Conservation (phyloP, 1,139 yeast species). For the Candida anutae region DNA sequence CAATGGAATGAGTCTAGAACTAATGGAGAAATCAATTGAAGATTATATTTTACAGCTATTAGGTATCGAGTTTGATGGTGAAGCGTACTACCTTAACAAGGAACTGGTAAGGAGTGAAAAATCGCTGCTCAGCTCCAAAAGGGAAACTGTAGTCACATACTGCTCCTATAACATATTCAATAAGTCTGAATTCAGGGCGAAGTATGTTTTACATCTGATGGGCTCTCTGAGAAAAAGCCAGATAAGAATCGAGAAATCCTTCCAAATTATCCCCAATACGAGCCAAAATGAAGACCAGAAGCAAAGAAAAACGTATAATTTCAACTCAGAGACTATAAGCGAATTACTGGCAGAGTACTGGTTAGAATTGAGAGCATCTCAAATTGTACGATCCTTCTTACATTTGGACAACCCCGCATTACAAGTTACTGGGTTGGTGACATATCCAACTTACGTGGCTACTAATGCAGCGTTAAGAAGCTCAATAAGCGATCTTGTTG, state of each 20-base stretch:
- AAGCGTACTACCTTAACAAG: conserved; percentile 11
- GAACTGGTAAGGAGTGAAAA: conserved; percentile 4
- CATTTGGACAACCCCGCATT: conserved; percentile 28
- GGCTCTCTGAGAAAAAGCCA: conserved; percentile 14
- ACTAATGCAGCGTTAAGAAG: conserved; percentile 10
- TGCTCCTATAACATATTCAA: conserved; percentile 44
- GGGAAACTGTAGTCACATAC: conserved; percentile 37
- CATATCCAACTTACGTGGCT: conserved; percentile 16
- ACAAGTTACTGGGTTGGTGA: conserved; percentile 29
- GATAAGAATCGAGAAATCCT: conserved; percentile 22
- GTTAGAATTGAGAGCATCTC: conserved; percentile 32
- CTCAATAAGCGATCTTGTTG: conserved; percentile 15
- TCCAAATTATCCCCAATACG: conserved; percentile 19
- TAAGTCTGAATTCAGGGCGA: conserved; percentile 39
- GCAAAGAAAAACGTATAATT: conserved; percentile 12
- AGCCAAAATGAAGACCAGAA: conserved; percentile 7
- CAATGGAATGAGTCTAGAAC: conserved; percentile 24
- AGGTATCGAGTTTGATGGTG: conserved; percentile 17
- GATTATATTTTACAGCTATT: conserved; percentile 20
- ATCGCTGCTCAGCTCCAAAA: conserved; percentile 7
- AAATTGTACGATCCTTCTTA: conserved; percentile 22
- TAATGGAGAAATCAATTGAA: conserved; percentile 19
- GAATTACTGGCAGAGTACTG: conserved; percentile 18
- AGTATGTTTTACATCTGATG: conserved; percentile 19
- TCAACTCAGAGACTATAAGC: conserved; percentile 13